Evolutionary conservation across 2,329 filamentous ascomycete genomes (phyloP).

Genomic region (Teratosphaeria gauchensis): DNA sequence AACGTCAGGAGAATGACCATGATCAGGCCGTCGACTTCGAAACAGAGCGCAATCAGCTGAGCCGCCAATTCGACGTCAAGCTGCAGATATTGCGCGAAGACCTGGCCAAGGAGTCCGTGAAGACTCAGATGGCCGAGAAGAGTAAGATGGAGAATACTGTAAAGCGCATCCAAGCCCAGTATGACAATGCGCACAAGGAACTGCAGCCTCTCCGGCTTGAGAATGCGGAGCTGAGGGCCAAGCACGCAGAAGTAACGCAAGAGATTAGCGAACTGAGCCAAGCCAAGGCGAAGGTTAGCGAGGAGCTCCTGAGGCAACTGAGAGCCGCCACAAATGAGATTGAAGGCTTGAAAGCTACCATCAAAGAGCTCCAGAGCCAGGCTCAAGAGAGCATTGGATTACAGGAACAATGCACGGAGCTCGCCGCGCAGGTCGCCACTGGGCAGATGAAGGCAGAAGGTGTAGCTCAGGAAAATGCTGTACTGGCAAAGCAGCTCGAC

Average conservation of each 20-base stretch:
- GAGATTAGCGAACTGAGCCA: neutral
- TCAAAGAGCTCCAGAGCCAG: neutral
- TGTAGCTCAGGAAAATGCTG: neutral
- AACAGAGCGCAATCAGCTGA: conserved; percentile 1
- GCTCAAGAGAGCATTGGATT: neutral
- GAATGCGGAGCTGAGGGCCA: neutral
- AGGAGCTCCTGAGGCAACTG: neutral
- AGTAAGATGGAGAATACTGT: conserved; percentile 8
- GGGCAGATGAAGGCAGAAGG: conserved; percentile 1
- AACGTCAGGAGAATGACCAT: neutral
- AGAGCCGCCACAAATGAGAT: neutral
- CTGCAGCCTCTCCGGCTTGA: conserved; percentile 3
- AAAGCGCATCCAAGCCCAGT: conserved; percentile 4
- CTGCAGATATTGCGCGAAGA: conserved; percentile 2
- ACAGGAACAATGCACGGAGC: neutral
- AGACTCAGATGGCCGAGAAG: neutral
- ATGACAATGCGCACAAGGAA: conserved; percentile 3
- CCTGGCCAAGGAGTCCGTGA: conserved; percentile 2
- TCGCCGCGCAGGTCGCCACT: conserved; percentile 1
- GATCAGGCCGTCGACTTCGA: conserved; percentile 1
- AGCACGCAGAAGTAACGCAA: neutral
- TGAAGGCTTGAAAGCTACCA: neutral
- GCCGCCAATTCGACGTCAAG: conserved; percentile 4
- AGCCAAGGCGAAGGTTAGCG: neutral
- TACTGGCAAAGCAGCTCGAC: conserved; percentile 2